These are phyloP conservation scores for Talaromyces rugulosus DNA, from an alignment of 2,329 filamentous ascomycete genomes.

Conservation along the genomic window DNA sequence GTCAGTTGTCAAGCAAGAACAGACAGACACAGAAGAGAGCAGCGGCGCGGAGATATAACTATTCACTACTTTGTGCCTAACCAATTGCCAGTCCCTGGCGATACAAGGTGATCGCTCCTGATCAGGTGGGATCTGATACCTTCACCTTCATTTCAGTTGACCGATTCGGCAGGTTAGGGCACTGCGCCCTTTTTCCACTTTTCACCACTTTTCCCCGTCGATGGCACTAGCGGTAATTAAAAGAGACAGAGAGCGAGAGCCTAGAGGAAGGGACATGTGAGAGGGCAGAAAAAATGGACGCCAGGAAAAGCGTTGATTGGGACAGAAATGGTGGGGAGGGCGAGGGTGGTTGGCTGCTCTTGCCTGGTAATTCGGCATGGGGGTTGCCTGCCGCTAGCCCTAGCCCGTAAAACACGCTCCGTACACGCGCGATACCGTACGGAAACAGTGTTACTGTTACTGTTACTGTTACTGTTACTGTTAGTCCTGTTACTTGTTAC, in stretches of 20 bases:
- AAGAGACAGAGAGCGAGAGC: background rate
- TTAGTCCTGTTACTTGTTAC: too few relatives aligned
- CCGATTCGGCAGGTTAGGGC: conserved; percentile 3
- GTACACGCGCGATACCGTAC: background rate
- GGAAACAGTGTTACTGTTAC: background rate
- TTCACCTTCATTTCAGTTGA: background rate
- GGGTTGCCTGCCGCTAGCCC: background rate
- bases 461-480: too few relatives aligned
- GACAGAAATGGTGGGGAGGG: conserved; percentile 9
- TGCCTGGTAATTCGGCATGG: background rate
- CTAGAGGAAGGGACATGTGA: background rate
- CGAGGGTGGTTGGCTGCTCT: conserved; percentile 4
- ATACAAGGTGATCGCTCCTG: background rate
- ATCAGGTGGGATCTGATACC: background rate
- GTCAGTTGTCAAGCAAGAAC: background rate
- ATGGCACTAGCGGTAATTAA: background rate
- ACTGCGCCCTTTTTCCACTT: background rate
- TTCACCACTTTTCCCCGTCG: background rate
- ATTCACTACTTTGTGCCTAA: conserved; percentile 3
- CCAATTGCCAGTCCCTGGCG: conserved; percentile 8
- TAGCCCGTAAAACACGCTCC: background rate
- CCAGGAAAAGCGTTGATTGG: conserved; percentile 7
- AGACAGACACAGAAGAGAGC: background rate
- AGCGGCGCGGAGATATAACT: background rate
- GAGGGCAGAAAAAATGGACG: conserved; percentile 7